Evolutionary conservation across 1,139 yeast genomes (phyloP), one percentile per base, ranked within the genome.

Genomic region (Scheffersomyces illinoinensis): DNA sequence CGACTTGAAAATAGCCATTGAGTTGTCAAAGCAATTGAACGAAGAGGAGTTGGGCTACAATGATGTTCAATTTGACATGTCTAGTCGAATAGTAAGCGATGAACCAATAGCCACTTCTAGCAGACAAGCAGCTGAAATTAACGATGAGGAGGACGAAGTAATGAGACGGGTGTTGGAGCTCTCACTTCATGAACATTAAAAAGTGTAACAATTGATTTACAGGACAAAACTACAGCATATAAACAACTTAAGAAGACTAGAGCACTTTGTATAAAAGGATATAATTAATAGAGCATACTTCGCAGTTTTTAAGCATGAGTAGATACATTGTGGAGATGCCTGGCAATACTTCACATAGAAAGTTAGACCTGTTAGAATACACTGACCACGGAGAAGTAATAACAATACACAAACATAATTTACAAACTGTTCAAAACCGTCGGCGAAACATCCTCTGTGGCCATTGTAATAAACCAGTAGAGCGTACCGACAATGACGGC

Each of bases 1-100:
- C 39, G 74, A 68, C 4, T 64, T 77, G 21, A 61, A 65, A 49
- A 52, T 60, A 54, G 80, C 70, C 3, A 53, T 68, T 5, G 71
- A 62, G 43, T 59, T 64, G 43, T 65, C 65, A 56, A 61, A 58
- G 53, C 61, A 59, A 24, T 47, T 52, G 52, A 57, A 47, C 33
- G 54, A 51, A 10, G 53, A 49, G 17, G 55, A 54, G 4, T 50
- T 33, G 17, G 12, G 12, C 43, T 33, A 33, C 17, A 33, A 33
- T 33, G 43, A 33, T 3, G 43, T 1, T 3, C 43, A 33, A 12
- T 33, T 33, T 12, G 17, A 33, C 43, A 10, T 12, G 17, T 33
- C 43, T 4, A 33, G 43, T 33, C 17, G 14, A 33, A 33, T 33
- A 33, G 17, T 33, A 33, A 33, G 17, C 3, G 51, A 48, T 19